Evolutionary conservation across 2,329 filamentous ascomycete species (phyloP).

Genomic region (Arthrobotrys entomopaga): DNA sequence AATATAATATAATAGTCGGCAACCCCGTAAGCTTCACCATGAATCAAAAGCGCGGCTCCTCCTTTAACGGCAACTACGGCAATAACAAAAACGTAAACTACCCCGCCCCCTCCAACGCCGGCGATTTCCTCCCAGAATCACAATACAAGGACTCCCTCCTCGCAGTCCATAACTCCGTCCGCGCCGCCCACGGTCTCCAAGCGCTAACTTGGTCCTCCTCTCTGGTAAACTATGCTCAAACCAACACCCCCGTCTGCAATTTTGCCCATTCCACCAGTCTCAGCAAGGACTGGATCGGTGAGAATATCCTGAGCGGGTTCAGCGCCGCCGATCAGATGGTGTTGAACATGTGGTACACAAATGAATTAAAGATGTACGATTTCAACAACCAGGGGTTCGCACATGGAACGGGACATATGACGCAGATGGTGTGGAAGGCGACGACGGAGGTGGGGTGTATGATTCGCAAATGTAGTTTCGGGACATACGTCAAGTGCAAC

Average conservation of each 20-base stretch:
- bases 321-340: slow-evolving; percentile 20
- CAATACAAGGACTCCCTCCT: slow-evolving; percentile 32
- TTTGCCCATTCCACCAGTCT: slow-evolving; percentile 22
- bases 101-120: slow-evolving; percentile 19
- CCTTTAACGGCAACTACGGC: neutral
- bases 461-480: slow-evolving; percentile 22
- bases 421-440: slow-evolving; percentile 43
- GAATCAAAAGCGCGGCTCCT: slow-evolving; percentile 10
- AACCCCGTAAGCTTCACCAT: slow-evolving; percentile 6
- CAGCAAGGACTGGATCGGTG: slow-evolving; percentile 17
- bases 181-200: slow-evolving; percentile 14
- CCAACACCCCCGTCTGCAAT: slow-evolving; percentile 22
- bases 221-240: slow-evolving; percentile 32
- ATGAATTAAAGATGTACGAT: slow-evolving; percentile 29
- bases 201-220: slow-evolving; percentile 23
- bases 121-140: slow-evolving; percentile 22
- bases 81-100: slow-evolving; percentile 20
- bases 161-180: slow-evolving; percentile 24
- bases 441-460: slow-evolving; percentile 35
- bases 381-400: slow-evolving; percentile 27
- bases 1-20: slow-evolving; percentile 10
- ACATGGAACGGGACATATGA: slow-evolving; percentile 31
- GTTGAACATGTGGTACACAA: slow-evolving; percentile 25
- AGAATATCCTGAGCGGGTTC: slow-evolving; percentile 21
- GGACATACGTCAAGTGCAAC: slow-evolving; percentile 40